Evolutionary conservation across 2,329 filamentous ascomycete species (phyloP), one percentile per base, ranked within the genome.

Genomic region (Botrytis squamosa): DNA sequence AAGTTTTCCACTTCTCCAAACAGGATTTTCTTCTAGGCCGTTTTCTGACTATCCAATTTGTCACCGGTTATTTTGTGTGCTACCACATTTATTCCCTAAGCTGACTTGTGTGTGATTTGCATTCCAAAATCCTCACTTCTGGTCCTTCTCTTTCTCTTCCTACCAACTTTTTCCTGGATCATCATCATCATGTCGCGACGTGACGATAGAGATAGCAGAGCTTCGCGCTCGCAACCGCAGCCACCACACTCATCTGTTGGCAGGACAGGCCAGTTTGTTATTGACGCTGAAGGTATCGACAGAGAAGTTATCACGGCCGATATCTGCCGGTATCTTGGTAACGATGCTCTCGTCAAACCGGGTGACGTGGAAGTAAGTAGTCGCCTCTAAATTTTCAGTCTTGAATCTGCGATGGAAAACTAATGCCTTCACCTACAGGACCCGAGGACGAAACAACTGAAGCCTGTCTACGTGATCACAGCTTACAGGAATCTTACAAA

Each of bases 241-340:
- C 81, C 85, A 73, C 74, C 76, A 72, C 83, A 84, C 76, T 46
- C 46, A n/a, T 52, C 71, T 60, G 57, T 60, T 42, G 25, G 49
- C 59, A 87, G 88, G 75, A 88, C 92, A 82, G 93, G 93, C 83
- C 91, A 94, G 84, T 94, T 94, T 82, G 94, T 94, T 82, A 90
- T 94, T 72, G 91, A 91, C 64, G 89, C 91, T 80, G 91, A 94
- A 83, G 92, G 92, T 81, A 95, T 95, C 83, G 92, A 93, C 82
- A 90, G 92, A 79, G 92, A 95, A 83, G 92, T 95, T 80, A 94
- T 95, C 83, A 93, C 93, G 76, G 91, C 92, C 81, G 92, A 95
- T 82, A 93, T 95, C 77, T 94, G 92, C 85, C 91, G 92, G 81
- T 95, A 94, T 82, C 87, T 95, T 78, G 92, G 92, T 80, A 93